phyloP scores from a whole-genome alignment of 805 yeast genomes.

The Hanseniaspora guilliermondii region DNA sequence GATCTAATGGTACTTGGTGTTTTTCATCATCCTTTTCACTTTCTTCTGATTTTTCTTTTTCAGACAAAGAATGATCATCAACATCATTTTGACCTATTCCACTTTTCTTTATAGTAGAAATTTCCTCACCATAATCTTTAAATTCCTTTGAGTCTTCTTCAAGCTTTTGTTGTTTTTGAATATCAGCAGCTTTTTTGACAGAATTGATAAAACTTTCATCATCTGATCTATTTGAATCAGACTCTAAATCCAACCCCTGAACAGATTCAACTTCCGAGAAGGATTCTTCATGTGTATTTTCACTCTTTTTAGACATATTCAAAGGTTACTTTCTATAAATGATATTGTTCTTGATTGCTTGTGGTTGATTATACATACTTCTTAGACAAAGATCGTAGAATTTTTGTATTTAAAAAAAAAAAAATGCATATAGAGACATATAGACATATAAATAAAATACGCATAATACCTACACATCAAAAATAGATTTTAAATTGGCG shows the following conservation, averaged over 20 bases:
- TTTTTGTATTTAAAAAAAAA: no score
- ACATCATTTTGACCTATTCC: no score
- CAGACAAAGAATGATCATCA: no score
- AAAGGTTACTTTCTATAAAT: not conserved
- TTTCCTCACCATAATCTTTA: no score
- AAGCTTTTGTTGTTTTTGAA: not conserved
- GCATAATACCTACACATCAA: no score
- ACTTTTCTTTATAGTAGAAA: no score
- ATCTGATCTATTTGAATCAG: not conserved
- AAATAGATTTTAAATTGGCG: no score
- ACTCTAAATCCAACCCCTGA: not conserved
- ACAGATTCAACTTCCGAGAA: not conserved
- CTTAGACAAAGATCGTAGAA: no score
- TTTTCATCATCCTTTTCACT: not conserved
- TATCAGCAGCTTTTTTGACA: not conserved
- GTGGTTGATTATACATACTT: not conserved
- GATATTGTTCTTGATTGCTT: not conserved
- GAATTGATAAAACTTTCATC: not conserved
- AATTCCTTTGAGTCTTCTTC: not conserved
- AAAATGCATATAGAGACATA: no score
- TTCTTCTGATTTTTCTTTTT: no score
- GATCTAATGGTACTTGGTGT: not conserved
- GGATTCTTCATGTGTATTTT: not conserved
- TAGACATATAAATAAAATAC: no score
- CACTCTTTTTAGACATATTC: not conserved